phyloP scores from a whole-genome alignment of 169 alveolate genomes.

The Toxoplasma gondii region DNA sequence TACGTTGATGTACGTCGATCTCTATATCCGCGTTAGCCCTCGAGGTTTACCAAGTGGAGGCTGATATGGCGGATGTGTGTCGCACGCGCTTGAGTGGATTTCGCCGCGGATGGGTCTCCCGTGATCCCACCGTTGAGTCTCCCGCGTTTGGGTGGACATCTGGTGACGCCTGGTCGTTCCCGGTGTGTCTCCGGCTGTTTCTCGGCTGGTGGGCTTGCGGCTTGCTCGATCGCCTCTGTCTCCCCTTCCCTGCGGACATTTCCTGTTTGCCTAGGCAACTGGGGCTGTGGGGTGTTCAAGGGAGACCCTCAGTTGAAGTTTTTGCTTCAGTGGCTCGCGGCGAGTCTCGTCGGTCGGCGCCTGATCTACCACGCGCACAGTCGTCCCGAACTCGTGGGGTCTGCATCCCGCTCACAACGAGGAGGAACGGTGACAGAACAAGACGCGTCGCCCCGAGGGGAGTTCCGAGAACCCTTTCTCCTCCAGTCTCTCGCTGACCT shows the following conservation, averaged over 20 bases:
- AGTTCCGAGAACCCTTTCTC: neutral
- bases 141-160: neutral
- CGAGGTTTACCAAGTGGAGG: no score
- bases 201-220: neutral
- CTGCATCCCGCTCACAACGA: neutral
- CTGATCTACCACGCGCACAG: constrained; percentile 53
- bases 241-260: neutral
- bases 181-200: neutral
- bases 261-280: constrained; percentile 47
- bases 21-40: no score
- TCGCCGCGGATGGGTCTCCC: no score
- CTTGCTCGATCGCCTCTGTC: neutral
- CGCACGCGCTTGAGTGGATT: no score
- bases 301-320: constrained; percentile 69
- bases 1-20: no score
- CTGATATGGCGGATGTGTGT: no score
- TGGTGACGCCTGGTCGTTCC: neutral
- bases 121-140: no score
- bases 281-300: constrained; percentile 69
- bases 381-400: constrained; percentile 27
- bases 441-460: neutral
- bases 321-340: constrained; percentile 67
- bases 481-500: constrained; percentile 1
- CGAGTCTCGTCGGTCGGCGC: constrained; percentile 40
- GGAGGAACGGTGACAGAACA: neutral